phyloP scores from a whole-genome alignment of 768 basidiomycete genomes.

The Amanita fuliginea region DNA sequence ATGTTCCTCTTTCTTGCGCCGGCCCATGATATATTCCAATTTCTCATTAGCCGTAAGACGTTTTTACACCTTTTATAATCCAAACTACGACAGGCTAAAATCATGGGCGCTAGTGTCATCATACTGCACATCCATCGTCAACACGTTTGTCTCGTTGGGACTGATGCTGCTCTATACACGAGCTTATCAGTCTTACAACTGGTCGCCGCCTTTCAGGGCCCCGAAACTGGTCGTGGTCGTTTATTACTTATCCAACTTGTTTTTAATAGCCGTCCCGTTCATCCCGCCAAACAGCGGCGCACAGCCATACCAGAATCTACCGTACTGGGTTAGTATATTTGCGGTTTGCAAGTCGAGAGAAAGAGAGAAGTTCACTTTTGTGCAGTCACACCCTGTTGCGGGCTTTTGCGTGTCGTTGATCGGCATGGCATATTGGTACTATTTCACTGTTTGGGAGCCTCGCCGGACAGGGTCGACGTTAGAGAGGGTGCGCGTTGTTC shows the following conservation, averaged over 20 bases:
- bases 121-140: constrained; percentile 47
- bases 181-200: constrained; percentile 31
- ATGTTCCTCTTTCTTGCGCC: constrained; percentile 45
- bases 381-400: constrained; percentile 38
- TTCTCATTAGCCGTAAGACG: constrained; percentile 53
- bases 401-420: constrained; percentile 35
- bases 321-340: constrained; percentile 59
- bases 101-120: constrained; percentile 35
- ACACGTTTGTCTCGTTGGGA: constrained; percentile 49
- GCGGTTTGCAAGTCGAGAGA: background rate
- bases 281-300: constrained; percentile 46
- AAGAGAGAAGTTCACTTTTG: too few relatives aligned
- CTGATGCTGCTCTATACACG: constrained; percentile 47
- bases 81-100: background rate
- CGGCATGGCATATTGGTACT: constrained; percentile 47
- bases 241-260: constrained; percentile 57
- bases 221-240: constrained; percentile 36
- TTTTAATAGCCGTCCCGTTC: constrained; percentile 48
- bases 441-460: constrained; percentile 41
- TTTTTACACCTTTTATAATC: background rate
- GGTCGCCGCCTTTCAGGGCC: constrained; percentile 58
- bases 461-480: constrained; percentile 34
- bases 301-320: constrained; percentile 43
- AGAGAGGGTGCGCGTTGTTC: constrained; percentile 21
- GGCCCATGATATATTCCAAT: constrained; percentile 65